A percentile compares a stretch with the other conserved stretches of the same genome.
phyloP scores from a whole-genome alignment of 306 rosid species.

The Castanea crenata region DNA sequence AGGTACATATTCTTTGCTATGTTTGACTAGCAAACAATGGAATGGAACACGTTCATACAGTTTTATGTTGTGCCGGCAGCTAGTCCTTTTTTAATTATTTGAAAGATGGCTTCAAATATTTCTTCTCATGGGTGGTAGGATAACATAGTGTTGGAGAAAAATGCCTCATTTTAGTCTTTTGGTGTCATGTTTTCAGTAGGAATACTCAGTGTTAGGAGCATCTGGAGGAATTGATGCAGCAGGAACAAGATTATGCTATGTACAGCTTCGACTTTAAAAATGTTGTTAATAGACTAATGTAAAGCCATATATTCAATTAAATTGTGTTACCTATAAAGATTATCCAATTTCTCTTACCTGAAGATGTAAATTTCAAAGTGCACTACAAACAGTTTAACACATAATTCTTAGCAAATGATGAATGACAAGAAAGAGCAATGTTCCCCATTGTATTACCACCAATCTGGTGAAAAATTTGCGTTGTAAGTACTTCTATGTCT shows the following conservation, averaged over 20 bases:
- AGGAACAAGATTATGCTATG: conserved; percentile 28
- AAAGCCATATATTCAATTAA: conserved; percentile 20
- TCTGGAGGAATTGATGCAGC: conserved; percentile 18
- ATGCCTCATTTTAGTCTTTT: conserved; percentile 25
- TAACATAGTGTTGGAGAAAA: conserved; percentile 26
- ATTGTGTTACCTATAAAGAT: conserved; percentile 11
- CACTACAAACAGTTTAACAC: conserved; percentile 9
- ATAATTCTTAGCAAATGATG: conserved; percentile 25
- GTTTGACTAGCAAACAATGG: neutral
- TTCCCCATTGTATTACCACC: neutral
- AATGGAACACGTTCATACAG: neutral
- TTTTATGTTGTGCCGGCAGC: neutral
- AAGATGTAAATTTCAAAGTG: neutral
- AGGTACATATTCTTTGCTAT: conserved; percentile 22
- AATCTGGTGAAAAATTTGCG: neutral
- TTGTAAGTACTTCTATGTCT: neutral
- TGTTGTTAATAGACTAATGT: conserved; percentile 29
- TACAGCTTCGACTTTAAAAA: conserved; percentile 39
- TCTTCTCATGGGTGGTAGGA: conserved; percentile 29
- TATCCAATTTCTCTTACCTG: neutral
- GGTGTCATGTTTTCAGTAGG: conserved; percentile 32
- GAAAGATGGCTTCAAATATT: neutral
- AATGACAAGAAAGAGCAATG: conserved; percentile 23
- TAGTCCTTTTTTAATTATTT: neutral
- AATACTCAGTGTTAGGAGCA: conserved; percentile 9